These are phyloP conservation scores for Elaphomyces granulatus DNA, from an alignment of 495 filamentous ascomycete species.

Conservation along the genomic window DNA sequence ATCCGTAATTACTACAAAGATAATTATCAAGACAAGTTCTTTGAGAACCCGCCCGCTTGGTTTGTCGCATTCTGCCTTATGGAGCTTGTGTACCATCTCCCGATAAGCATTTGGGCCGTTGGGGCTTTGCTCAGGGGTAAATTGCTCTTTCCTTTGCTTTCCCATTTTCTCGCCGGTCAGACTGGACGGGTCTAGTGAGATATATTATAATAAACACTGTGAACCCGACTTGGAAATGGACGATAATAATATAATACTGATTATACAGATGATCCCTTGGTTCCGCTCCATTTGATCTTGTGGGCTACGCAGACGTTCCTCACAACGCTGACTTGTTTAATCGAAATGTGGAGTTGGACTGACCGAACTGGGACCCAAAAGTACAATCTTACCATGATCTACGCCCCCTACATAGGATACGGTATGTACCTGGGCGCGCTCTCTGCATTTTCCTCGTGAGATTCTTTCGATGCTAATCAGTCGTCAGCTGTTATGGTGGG, in stretches of 20 bases:
- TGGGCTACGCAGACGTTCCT: constrained; percentile 56
- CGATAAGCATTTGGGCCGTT: constrained; percentile 51
- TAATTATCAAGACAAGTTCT: constrained; percentile 65
- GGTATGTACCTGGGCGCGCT: constrained; percentile 37
- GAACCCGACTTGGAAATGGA: no score
- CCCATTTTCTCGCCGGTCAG: background rate
- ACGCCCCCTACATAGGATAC: constrained; percentile 57
- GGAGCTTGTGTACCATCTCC: constrained; percentile 55
- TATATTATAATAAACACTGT: no score
- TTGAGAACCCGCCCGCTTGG: constrained; percentile 51
- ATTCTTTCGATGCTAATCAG: constrained; percentile 1
- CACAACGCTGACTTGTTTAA: constrained; percentile 57
- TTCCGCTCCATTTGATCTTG: constrained; percentile 51
- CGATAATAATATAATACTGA: no score
- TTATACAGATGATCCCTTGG: constrained; percentile 42
- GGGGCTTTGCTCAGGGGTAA: constrained; percentile 37
- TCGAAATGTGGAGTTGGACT: constrained; percentile 41
- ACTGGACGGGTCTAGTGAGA: background rate
- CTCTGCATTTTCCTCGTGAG: constrained; percentile 1
- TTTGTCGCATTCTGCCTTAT: constrained; percentile 53
- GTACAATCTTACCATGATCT: constrained; percentile 44
- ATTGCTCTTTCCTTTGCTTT: constrained; percentile 4
- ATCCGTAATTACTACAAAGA: constrained; percentile 49
- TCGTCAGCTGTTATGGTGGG: constrained; percentile 38
- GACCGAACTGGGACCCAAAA: constrained; percentile 42